phyloP scores from a whole-genome alignment of 2,329 filamentous ascomycete species.

The Cadophora sp. region DNA sequence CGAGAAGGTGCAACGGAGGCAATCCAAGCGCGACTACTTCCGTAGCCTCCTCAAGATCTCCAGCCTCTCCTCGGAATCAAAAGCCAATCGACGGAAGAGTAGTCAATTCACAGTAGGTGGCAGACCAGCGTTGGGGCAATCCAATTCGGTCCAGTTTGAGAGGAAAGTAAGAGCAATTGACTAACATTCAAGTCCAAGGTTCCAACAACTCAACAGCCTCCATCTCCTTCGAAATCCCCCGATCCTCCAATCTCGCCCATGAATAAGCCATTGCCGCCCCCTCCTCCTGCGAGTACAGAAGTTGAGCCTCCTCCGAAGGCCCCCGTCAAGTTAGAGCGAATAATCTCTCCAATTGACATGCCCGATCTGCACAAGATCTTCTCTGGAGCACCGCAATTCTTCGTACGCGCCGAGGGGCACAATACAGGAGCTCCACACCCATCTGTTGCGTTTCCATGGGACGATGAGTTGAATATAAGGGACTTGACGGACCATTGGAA shows the following conservation, averaged over 20 bases:
- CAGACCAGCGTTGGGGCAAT: neutral
- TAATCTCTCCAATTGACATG: conserved; percentile 65
- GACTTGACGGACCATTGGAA: conserved; percentile 70
- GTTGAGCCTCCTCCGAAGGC: conserved; percentile 48
- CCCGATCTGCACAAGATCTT: conserved; percentile 73
- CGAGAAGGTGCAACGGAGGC: conserved; percentile 42
- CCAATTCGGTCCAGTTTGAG: no score
- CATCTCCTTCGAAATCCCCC: conserved; percentile 24
- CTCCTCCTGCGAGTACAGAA: conserved; percentile 46
- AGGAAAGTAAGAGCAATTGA: neutral
- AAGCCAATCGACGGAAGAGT: conserved; percentile 32
- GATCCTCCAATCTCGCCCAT: conserved; percentile 26
- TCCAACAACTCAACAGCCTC: neutral
- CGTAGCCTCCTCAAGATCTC: conserved; percentile 43
- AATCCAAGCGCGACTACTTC: conserved; percentile 46
- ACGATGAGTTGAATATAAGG: conserved; percentile 64
- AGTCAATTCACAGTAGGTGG: conserved; percentile 31
- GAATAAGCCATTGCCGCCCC: conserved; percentile 65
- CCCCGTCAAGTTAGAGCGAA: conserved; percentile 59
- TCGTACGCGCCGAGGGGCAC: conserved; percentile 65
- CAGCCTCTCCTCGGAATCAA: conserved; percentile 28
- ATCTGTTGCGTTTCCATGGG: conserved; percentile 71
- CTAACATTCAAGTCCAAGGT: conserved; percentile 10
- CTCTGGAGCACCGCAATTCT: conserved; percentile 78
- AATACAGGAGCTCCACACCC: conserved; percentile 66